phyloP scores from a whole-genome alignment of 2,329 filamentous ascomycete species.

The Aspergillus intermedius region DNA sequence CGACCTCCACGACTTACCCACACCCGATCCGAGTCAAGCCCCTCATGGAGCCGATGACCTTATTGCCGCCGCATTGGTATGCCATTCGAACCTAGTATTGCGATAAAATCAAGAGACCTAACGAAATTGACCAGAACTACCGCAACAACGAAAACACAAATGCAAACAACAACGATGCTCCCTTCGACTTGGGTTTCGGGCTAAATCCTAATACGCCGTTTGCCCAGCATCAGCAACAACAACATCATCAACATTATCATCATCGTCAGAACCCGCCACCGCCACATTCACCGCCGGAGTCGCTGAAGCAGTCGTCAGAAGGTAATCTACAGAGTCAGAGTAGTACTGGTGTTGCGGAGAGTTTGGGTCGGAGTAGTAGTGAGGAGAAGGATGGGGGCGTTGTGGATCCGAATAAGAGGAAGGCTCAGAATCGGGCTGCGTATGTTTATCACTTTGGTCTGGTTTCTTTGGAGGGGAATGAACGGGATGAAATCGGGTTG shows the following conservation, averaged over 20 bases:
- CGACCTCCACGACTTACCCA: conserved; percentile 43
- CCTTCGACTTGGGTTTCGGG: conserved; percentile 6
- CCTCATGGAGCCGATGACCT: conserved; percentile 37
- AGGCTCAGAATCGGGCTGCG: conserved; percentile 68
- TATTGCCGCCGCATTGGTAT: conserved; percentile 31
- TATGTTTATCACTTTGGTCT: conserved; percentile 40
- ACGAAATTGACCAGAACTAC: too few species aligned
- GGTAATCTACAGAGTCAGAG: conserved; percentile 6
- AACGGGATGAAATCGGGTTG: conserved; percentile 51
- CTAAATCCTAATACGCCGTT: conserved; percentile 27
- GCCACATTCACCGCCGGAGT: conserved; percentile 31
- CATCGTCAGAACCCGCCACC: conserved; percentile 10
- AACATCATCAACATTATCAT: neutral
- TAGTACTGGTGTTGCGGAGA: conserved; percentile 20
- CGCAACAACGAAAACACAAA: too few species aligned
- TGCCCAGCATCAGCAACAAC: conserved; percentile 8
- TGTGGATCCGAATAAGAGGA: conserved; percentile 55
- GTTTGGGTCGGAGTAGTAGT: conserved; percentile 42
- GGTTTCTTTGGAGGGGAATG: conserved; percentile 46
- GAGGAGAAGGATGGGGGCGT: conserved; percentile 50
- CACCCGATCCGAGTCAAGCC: conserved; percentile 33
- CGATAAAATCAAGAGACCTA: too few species aligned
- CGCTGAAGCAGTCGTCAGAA: conserved; percentile 27
- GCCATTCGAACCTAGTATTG: conserved; percentile 19
- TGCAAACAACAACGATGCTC: too few species aligned